Base-by-base conservation (phyloP, 192 early-diverging fungal genomes). In the Coemansia nantahalensis region DNA sequence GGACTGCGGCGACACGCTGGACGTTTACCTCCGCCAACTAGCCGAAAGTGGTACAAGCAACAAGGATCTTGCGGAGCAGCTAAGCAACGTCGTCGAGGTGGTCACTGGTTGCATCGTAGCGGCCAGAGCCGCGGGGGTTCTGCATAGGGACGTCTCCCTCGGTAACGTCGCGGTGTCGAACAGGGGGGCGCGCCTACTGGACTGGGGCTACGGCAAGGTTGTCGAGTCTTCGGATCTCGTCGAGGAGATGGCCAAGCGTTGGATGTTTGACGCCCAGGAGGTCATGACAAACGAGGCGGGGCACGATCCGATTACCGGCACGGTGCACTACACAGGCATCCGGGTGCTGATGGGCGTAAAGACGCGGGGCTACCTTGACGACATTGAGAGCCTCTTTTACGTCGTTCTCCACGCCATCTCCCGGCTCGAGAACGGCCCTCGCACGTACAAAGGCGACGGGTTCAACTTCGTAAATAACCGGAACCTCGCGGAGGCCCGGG, bases 181-280 rank as follows among this genome's bases (percentile, higher is more conserved):
- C 26, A 7, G 26, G 3, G 4, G 26, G 26, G 26, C 26, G n/a
- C n/a, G n/a, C n/a, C n/a, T n/a, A n/a, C n/a, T n/a, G 7, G 26
- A 57, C 32, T 65, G 62, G 49, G 62, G 54, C 1, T 56, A 44
- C 32, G 56, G 47, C 5, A 47, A 46, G n/a, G 2, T 35, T 12
- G 19, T 43, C 13, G 12, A 21, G 9, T 3, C 4, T 5, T n/a
- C 18, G 1, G 5, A 17, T n/a, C 1, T 16, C 5, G 30, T 15
- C 0, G 32, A 30, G 6, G 23, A 26, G 4, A 2, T 26, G 12
- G 21, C 42, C 4, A 0, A 3, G 0, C 22, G 18, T 3, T 54
- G 52, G 52, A 17, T n/a, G 2, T 45, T 36, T 8, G 33, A 21
- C 1, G 34, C 16, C 9, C 5, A 17, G 23, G 0, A 12, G 18